Evolutionary conservation across 441 rosid species (phyloP).

Genomic region (Theobroma grandiflorum): DNA sequence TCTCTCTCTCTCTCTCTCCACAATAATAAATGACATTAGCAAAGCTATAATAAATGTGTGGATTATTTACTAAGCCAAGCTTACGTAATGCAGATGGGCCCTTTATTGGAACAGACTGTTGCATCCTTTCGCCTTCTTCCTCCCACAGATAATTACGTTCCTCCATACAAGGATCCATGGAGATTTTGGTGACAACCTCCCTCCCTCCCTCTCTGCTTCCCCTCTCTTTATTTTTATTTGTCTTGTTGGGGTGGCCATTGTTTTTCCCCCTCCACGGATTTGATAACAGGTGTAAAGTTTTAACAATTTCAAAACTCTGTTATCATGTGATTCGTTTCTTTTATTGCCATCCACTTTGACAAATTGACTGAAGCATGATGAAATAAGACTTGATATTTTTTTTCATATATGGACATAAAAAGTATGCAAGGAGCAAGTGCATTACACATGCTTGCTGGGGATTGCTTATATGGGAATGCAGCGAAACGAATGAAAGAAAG

Average conservation of each 20-base stretch:
- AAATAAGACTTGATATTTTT: not conserved
- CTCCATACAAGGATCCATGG: slow-evolving; percentile 98
- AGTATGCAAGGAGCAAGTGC: not conserved
- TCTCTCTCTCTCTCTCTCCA: slow-evolving; percentile 9
- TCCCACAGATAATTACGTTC: slow-evolving; percentile 78
- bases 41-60: not conserved
- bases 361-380: not conserved
- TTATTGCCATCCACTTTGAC: not conserved
- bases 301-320: slow-evolving; percentile 5
- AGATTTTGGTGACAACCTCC: slow-evolving; percentile 79
- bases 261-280: not conserved
- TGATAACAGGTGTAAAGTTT: slow-evolving; percentile 5
- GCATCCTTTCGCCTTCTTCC: slow-evolving; percentile 83
- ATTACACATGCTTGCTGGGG: not conserved
- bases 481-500: too few species aligned
- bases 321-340: not conserved
- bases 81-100: slow-evolving; percentile 76
- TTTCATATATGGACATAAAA: slow-evolving; percentile 1
- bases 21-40: slow-evolving; percentile 10
- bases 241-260: not conserved
- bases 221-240: not conserved
- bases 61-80: slow-evolving; percentile 11
- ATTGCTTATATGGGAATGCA: too few species aligned
- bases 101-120: slow-evolving; percentile 64
- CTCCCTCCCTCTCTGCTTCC: not conserved